These are phyloP conservation scores for Neonectria punicea DNA, from an alignment of 2,329 filamentous ascomycete genomes.

Conservation along the genomic window DNA sequence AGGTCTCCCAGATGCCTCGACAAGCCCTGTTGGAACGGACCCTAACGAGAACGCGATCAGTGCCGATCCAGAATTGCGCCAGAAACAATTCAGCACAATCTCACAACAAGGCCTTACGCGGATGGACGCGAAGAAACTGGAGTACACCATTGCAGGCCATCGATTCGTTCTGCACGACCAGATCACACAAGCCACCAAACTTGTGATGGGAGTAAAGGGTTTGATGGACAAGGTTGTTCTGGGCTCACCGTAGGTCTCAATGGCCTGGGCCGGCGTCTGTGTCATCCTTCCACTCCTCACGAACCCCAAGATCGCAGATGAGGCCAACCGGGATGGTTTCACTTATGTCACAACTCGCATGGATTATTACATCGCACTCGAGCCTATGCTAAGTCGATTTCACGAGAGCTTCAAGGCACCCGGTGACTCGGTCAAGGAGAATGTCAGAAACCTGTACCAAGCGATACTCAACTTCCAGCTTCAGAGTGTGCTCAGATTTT, in stretches of 20 bases:
- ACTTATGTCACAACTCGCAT: conserved; percentile 46
- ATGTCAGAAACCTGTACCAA: conserved; percentile 45
- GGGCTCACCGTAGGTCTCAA: conserved; percentile 45
- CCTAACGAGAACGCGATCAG: neutral
- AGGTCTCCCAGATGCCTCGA: neutral
- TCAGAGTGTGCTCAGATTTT: conserved; percentile 47
- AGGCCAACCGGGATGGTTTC: conserved; percentile 47
- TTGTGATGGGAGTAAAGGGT: conserved; percentile 38
- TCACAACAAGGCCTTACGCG: conserved; percentile 27
- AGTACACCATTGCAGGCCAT: conserved; percentile 33
- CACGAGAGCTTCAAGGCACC: conserved; percentile 4
- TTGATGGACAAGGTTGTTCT: conserved; percentile 43
- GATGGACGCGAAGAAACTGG: conserved; percentile 32
- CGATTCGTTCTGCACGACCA: conserved; percentile 34
- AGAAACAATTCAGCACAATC: conserved; percentile 13
- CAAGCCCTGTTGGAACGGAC: no score
- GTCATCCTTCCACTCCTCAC: conserved; percentile 50
- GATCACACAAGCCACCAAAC: conserved; percentile 33
- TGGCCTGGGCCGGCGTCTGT: conserved; percentile 50
- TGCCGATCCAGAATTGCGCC: neutral
- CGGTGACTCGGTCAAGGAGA: conserved; percentile 16
- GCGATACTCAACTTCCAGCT: conserved; percentile 50
- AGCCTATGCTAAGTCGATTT: conserved; percentile 35
- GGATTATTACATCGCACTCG: conserved; percentile 45
- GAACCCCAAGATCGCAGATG: conserved; percentile 41